A percentile compares a stretch with the other conserved stretches of the same genome.
These are phyloP conservation scores for Lepidium aucheri DNA, from an alignment of 345 rosid genomes.

Conservation along the genomic window DNA sequence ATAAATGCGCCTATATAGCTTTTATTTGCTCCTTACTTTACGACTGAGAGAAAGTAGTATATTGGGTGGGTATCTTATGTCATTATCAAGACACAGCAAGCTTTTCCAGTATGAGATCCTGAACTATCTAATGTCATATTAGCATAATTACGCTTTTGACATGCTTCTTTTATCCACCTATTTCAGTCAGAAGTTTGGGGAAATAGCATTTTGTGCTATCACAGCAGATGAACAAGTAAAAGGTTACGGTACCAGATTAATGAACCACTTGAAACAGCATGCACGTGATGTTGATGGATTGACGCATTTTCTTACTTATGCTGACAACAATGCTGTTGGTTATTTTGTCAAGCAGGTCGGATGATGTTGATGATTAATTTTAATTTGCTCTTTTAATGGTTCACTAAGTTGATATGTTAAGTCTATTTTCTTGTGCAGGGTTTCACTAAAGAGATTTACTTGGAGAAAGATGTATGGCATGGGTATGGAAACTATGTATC, in stretches of 20 bases:
- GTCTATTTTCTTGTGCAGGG: conserved; percentile 48
- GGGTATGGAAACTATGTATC: conserved; percentile 52
- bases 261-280: conserved; percentile 98
- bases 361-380: neutral
- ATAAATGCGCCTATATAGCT: neutral
- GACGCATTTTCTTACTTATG: conserved; percentile 93
- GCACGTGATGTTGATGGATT: conserved; percentile 97
- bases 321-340: conserved; percentile 98
- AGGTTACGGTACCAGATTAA: conserved; percentile 98
- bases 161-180: conserved; percentile 1
- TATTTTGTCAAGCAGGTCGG: conserved; percentile 94
- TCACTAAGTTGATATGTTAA: neutral
- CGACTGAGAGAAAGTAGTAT: neutral
- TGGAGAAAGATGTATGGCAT: conserved; percentile 96
- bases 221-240: conserved; percentile 99
- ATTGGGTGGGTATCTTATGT: neutral
- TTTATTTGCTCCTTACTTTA: neutral
- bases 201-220: conserved; percentile 99
- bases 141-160: neutral
- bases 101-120: neutral
- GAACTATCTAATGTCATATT: neutral
- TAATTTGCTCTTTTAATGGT: neutral
- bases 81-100: neutral
- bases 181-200: conserved; percentile 92
- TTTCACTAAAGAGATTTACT: conserved; percentile 94